Conservation (phyloP, 129 eudicot genomes). For the Saussurea involucrata region DNA sequence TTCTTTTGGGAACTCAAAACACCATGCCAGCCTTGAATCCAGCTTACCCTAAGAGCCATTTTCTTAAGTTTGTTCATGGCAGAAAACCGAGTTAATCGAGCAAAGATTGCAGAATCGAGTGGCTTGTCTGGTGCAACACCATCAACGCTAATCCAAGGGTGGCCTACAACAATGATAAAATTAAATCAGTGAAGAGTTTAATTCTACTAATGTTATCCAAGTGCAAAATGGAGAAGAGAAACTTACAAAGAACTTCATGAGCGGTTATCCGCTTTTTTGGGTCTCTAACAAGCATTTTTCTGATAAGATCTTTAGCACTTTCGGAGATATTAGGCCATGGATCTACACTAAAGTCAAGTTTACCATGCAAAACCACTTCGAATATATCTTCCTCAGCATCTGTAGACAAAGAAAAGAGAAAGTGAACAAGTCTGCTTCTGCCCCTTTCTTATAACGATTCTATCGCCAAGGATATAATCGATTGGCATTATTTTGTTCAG, state of each 20-base stretch:
- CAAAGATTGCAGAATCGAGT: conserved; percentile 64
- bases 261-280: conserved; percentile 64
- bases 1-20: too few relatives aligned
- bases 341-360: conserved; percentile 59
- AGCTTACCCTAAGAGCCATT: conserved; percentile 75
- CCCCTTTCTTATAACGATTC: too few relatives aligned
- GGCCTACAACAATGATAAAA: conserved; percentile 38
- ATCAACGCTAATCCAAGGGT: conserved; percentile 67
- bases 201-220: not conserved
- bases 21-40: too few relatives aligned
- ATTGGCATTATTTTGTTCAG: too few relatives aligned
- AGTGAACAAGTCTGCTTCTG: too few relatives aligned
- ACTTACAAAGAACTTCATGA: conserved; percentile 72
- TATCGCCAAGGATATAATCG: too few relatives aligned
- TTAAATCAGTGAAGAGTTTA: not conserved
- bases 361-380: conserved; percentile 64
- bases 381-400: conserved; percentile 73
- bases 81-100: conserved; percentile 67
- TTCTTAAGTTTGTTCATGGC: conserved; percentile 82
- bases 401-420: conserved; percentile 1
- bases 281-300: conserved; percentile 69
- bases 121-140: conserved; percentile 88
- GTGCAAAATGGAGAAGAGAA: not conserved
- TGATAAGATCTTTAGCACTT: conserved; percentile 66
- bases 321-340: conserved; percentile 85